Percentiles rank a stretch among this genome's conserved stretches.
phyloP scores from a whole-genome alignment of 2,329 filamentous ascomycete genomes.

The Sporothrix brunneoviolacea region DNA sequence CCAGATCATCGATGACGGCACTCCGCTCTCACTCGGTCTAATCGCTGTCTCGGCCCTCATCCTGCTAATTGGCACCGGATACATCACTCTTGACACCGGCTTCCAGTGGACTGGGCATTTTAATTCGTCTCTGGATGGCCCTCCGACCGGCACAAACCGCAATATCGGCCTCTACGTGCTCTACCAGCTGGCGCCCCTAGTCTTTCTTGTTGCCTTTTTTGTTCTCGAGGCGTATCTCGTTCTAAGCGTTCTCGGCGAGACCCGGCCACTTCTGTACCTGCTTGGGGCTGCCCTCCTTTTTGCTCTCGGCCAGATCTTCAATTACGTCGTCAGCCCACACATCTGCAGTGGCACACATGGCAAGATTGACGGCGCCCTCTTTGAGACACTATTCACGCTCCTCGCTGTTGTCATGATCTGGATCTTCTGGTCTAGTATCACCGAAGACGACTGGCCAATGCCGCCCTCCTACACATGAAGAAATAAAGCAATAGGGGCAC shows the following conservation, averaged over 20 bases:
- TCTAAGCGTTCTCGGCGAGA: constrained; percentile 77
- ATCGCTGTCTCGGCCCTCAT: constrained; percentile 62
- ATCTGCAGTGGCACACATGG: constrained; percentile 78
- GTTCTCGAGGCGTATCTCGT: constrained; percentile 79
- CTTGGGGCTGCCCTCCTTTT: constrained; percentile 70
- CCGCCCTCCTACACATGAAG: constrained; percentile 30
- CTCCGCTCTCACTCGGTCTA: constrained; percentile 71
- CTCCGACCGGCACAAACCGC: constrained; percentile 53
- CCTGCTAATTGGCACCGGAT: constrained; percentile 85
- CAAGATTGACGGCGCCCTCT: constrained; percentile 87
- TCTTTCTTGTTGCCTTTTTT: constrained; percentile 86
- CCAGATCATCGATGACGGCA: constrained; percentile 90
- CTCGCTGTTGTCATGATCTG: constrained; percentile 77
- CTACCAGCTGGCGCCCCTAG: constrained; percentile 80
- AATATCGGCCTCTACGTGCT: constrained; percentile 87
- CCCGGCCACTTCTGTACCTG: constrained; percentile 88
- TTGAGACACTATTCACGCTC: constrained; percentile 88
- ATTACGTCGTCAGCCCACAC: constrained; percentile 86
- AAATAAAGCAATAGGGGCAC: not conserved
- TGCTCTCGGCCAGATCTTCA: constrained; percentile 88
- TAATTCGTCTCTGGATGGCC: constrained; percentile 48
- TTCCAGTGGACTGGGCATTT: constrained; percentile 80
- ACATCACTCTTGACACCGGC: constrained; percentile 90
- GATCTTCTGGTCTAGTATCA: constrained; percentile 98
- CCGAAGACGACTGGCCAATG: constrained; percentile 93